These are phyloP conservation scores for Salvia hispanica DNA, from an alignment of 257 asterid species.

Conservation along the genomic window DNA sequence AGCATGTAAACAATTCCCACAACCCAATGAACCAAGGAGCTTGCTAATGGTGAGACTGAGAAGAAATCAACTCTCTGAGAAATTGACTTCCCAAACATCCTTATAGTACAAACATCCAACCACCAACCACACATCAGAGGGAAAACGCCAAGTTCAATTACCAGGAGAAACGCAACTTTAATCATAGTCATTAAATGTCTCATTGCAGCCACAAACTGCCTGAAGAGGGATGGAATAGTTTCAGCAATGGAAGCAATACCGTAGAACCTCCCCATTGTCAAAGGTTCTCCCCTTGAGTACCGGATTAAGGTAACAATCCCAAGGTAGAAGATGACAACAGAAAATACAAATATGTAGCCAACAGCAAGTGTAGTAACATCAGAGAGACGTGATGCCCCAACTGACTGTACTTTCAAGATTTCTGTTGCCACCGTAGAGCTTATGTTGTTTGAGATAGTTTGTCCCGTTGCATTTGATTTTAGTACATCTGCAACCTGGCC, in stretches of 20 bases:
- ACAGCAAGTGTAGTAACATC: slow-evolving; percentile 98
- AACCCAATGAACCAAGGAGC: slow-evolving; percentile 98
- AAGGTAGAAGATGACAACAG: slow-evolving; percentile 76
- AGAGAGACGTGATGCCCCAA: slow-evolving; percentile 79
- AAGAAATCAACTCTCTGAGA: slow-evolving; percentile 95
- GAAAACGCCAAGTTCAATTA: slow-evolving; percentile 96
- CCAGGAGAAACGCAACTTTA: slow-evolving; percentile 96
- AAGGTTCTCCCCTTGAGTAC: slow-evolving; percentile 90
- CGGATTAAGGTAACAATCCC: slow-evolving; percentile 81
- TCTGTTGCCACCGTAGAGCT: slow-evolving; percentile 62
- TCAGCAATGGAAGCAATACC: slow-evolving; percentile 93
- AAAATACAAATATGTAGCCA: slow-evolving; percentile 82
- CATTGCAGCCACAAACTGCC: slow-evolving; percentile 95
- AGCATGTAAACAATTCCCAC: slow-evolving; percentile 98
- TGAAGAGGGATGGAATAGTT: slow-evolving; percentile 86
- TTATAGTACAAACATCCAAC: slow-evolving; percentile 95
- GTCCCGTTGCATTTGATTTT: slow-evolving; percentile 64
- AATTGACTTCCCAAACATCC: slow-evolving; percentile 92
- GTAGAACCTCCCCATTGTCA: slow-evolving; percentile 92
- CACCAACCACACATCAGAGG: slow-evolving; percentile 99
- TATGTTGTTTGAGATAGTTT: slow-evolving; percentile 51
- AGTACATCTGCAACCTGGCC: slow-evolving; percentile 69
- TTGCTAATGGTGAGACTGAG: slow-evolving; percentile 90
- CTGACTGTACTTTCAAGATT: slow-evolving; percentile 58
- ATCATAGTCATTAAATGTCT: slow-evolving; percentile 98